These are phyloP conservation scores for Letharia columbiana DNA, from an alignment of 495 filamentous ascomycete species.

Conservation along the genomic window DNA sequence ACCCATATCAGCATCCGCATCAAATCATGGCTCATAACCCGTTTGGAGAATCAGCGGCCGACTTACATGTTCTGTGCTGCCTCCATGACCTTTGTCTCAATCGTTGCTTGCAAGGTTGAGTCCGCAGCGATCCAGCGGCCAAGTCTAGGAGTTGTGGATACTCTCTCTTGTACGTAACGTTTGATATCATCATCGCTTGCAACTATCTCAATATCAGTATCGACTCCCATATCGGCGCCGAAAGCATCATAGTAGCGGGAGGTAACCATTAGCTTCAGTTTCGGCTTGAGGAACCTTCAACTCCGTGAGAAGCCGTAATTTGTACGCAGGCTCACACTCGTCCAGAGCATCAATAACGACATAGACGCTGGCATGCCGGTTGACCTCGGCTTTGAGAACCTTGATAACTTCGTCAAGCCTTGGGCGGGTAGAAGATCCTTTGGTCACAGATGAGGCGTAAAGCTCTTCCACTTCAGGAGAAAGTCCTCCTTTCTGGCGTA, in stretches of 20 bases:
- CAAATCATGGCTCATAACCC: not conserved
- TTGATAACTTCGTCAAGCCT: not conserved
- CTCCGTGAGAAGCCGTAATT: constrained; percentile 2
- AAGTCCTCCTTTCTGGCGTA: not conserved
- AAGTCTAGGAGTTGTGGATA: not conserved
- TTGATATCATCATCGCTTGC: constrained; percentile 9
- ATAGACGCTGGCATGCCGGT: constrained; percentile 1
- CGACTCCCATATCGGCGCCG: not conserved
- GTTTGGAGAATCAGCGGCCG: not conserved
- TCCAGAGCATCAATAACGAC: constrained; percentile 15
- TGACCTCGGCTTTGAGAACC: not conserved
- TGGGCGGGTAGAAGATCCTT: not conserved
- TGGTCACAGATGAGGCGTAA: not conserved
- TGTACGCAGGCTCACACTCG: not conserved
- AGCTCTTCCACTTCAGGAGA: not conserved
- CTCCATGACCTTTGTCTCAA: not conserved
- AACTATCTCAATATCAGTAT: constrained; percentile 1
- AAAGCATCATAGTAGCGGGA: constrained; percentile 4
- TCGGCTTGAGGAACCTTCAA: not conserved
- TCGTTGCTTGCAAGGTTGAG: not conserved
- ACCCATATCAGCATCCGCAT: not conserved
- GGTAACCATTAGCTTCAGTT: constrained; percentile 10
- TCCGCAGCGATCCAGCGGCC: constrained; percentile 3
- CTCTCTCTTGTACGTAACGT: not conserved
- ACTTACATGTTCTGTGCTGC: constrained; percentile 7